Conservation (phyloP, 2,329 filamentous ascomycete species). For the Fusarium scirpi region DNA sequence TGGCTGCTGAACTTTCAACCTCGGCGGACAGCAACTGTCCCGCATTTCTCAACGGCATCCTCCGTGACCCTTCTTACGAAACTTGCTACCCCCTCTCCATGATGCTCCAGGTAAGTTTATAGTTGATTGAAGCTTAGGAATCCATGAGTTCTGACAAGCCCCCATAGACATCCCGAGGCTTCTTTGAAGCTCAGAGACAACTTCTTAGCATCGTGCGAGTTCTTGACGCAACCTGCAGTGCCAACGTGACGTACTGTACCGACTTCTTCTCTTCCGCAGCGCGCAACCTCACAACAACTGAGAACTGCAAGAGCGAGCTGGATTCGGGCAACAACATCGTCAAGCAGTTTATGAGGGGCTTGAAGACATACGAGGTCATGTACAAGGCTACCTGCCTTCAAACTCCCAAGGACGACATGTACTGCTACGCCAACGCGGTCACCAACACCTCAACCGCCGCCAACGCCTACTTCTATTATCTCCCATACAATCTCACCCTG, state of each 20-base stretch:
- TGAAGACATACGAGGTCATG: slow-evolving; percentile 80
- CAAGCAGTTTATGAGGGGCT: slow-evolving; percentile 77
- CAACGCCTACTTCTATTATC: slow-evolving; percentile 85
- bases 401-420: slow-evolving; percentile 72
- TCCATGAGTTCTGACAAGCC: slow-evolving; percentile 15
- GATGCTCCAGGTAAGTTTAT: slow-evolving; percentile 76
- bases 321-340: slow-evolving; percentile 75
- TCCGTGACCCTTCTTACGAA: slow-evolving; percentile 74
- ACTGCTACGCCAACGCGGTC: slow-evolving; percentile 86
- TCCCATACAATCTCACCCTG: slow-evolving; percentile 81
- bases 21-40: slow-evolving; percentile 67
- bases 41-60: slow-evolving; percentile 74
- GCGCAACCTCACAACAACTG: slow-evolving; percentile 68
- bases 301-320: slow-evolving; percentile 80
- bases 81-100: slow-evolving; percentile 86
- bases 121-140: not conserved
- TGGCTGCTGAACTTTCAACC: slow-evolving; percentile 71
- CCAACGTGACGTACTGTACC: slow-evolving; percentile 74
- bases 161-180: slow-evolving; percentile 79
- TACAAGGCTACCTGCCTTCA: slow-evolving; percentile 86
- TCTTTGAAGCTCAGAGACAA: slow-evolving; percentile 83
- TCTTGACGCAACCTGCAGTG: slow-evolving; percentile 81
- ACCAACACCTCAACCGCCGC: slow-evolving; percentile 78
- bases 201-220: slow-evolving; percentile 78
- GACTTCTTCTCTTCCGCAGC: slow-evolving; percentile 74